Percentiles rank a stretch among this genome's conserved stretches.
These are phyloP conservation scores for Haplographium delicatum DNA, from an alignment of 495 filamentous ascomycete species.

Conservation along the genomic window DNA sequence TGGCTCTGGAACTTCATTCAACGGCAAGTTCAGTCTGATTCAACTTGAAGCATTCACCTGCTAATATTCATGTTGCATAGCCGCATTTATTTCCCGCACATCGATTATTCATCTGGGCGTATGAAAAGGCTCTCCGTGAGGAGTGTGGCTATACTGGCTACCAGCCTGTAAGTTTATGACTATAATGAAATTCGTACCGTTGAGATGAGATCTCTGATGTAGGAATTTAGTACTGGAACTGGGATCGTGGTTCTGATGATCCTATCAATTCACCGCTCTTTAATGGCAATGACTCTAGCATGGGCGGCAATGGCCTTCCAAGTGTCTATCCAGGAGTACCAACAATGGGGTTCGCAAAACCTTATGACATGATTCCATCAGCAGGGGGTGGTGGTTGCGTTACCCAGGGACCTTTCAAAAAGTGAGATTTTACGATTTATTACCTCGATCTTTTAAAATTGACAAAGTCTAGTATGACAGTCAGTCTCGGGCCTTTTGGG, in stretches of 20 bases:
- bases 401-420: slow-evolving; percentile 50
- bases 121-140: slow-evolving; percentile 60
- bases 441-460: neutral
- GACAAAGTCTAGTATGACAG: slow-evolving; percentile 29
- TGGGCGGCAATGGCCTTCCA: slow-evolving; percentile 56
- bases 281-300: slow-evolving; percentile 53
- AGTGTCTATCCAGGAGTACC: slow-evolving; percentile 28
- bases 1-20: slow-evolving; percentile 56
- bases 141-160: slow-evolving; percentile 66
- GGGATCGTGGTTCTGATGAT: slow-evolving; percentile 37
- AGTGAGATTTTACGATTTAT: slow-evolving; percentile 1
- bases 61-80: neutral
- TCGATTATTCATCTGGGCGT: slow-evolving; percentile 57
- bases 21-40: slow-evolving; percentile 23
- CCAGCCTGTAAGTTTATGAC: slow-evolving; percentile 19
- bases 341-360: slow-evolving; percentile 25
- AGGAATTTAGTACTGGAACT: slow-evolving; percentile 35
- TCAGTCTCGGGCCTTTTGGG: slow-evolving; percentile 47
- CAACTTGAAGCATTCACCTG: neutral
- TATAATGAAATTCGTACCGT: neutral
- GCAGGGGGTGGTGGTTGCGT: slow-evolving; percentile 64
- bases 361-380: slow-evolving; percentile 15
- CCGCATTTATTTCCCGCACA: slow-evolving; percentile 70
- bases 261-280: slow-evolving; percentile 58
- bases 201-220: neutral